Evolutionary conservation across 768 basidiomycete species (phyloP).

Genomic region (Sporobolomyces pararoseus): DNA sequence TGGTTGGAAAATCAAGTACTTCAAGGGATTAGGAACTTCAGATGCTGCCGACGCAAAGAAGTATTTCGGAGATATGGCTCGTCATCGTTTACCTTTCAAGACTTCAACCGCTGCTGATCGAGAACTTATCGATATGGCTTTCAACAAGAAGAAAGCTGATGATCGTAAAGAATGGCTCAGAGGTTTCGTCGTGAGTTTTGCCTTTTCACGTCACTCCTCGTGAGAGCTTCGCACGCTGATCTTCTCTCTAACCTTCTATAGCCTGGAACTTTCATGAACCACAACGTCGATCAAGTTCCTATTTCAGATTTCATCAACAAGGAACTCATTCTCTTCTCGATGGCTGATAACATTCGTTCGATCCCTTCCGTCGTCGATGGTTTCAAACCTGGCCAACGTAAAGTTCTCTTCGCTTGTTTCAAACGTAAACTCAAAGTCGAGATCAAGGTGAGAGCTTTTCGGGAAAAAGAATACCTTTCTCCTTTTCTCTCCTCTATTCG

Average conservation of each 20-base stretch:
- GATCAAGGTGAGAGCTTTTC: constrained; percentile 64
- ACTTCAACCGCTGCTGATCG: constrained; percentile 74
- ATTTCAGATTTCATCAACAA: constrained; percentile 95
- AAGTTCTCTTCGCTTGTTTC: constrained; percentile 94
- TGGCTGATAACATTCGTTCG: constrained; percentile 98
- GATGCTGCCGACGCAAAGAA: constrained; percentile 80
- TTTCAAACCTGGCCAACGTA: constrained; percentile 93
- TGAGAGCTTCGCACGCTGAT: neutral
- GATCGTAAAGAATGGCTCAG: constrained; percentile 98
- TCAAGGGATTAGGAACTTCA: constrained; percentile 98
- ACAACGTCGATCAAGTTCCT: constrained; percentile 76
- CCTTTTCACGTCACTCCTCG: neutral
- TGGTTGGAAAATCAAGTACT: constrained; percentile 92
- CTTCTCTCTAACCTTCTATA: constrained; percentile 46
- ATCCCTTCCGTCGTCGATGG: constrained; percentile 93
- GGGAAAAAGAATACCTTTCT: too few species aligned
- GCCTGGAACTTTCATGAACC: constrained; percentile 92
- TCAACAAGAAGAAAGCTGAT: constrained; percentile 99
- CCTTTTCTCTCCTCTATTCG: neutral
- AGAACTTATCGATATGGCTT: constrained; percentile 89
- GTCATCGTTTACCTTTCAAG: constrained; percentile 91
- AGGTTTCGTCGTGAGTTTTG: constrained; percentile 67
- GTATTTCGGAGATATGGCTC: constrained; percentile 87
- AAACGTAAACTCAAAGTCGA: constrained; percentile 87
- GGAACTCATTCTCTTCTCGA: constrained; percentile 95